Percentiles rank a stretch among this genome's conserved stretches.
phyloP scores from a whole-genome alignment of 257 asterid species.

The Mitragyna speciosa region DNA sequence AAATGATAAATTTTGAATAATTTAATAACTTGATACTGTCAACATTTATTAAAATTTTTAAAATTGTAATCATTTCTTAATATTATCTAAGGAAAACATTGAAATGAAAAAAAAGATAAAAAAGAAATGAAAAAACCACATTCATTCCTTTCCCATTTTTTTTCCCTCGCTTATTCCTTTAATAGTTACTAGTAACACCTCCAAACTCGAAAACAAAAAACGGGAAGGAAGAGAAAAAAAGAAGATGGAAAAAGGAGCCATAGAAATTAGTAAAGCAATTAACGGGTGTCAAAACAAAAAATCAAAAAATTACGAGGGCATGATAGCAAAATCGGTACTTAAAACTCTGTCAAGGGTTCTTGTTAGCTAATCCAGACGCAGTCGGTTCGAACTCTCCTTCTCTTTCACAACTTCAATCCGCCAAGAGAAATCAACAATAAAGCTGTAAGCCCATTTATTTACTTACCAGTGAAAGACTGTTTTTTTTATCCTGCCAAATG shows the following conservation, averaged over 20 bases:
- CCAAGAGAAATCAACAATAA: slow-evolving; percentile 3
- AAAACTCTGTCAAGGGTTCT: slow-evolving; percentile 72
- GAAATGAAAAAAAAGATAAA: too few relatives aligned
- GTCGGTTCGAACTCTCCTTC: slow-evolving; percentile 27
- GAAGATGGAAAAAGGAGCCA: background rate
- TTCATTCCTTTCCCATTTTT: background rate
- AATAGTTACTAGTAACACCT: background rate
- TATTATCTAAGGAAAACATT: too few relatives aligned
- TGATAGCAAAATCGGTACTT: slow-evolving; percentile 28
- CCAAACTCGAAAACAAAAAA: background rate
- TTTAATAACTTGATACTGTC: background rate
- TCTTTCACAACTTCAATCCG: background rate
- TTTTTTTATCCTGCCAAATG: background rate
- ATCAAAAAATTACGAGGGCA: slow-evolving; percentile 23
- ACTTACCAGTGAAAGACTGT: background rate
- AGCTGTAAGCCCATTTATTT: background rate
- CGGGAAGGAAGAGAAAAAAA: background rate
- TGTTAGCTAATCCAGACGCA: background rate
- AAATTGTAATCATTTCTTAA: background rate
- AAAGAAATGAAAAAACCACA: background rate
- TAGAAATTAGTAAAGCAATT: background rate
- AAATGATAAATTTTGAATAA: background rate
- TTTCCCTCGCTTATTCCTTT: background rate
- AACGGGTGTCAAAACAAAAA: background rate
- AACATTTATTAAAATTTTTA: background rate